Percentiles rank a stretch among this genome's conserved stretches.
These are phyloP conservation scores for Entrophospora sp. DNA, from an alignment of 192 early-diverging fungal genomes.

Conservation along the genomic window DNA sequence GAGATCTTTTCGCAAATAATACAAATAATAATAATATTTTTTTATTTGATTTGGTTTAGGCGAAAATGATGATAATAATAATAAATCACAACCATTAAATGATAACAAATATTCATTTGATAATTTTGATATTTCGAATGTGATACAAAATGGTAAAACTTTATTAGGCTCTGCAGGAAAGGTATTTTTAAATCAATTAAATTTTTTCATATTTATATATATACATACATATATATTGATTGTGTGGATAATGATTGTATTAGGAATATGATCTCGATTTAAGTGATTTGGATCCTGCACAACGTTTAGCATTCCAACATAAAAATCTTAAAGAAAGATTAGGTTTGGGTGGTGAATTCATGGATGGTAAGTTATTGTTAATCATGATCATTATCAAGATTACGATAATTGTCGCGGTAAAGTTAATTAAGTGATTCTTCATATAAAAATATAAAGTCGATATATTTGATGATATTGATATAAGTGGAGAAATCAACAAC, in stretches of 20 bases:
- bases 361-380: constrained; percentile 66
- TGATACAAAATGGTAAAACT: constrained; percentile 67
- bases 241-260: background rate
- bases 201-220: background rate
- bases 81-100: no score
- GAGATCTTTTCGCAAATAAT: no score
- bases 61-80: no score
- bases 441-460: constrained; percentile 53
- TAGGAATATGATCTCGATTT: constrained; percentile 83
- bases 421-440: no score
- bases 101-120: constrained; percentile 64
- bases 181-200: no score
- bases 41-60: no score
- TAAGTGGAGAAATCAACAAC: constrained; percentile 28
- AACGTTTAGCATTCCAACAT: constrained; percentile 74
- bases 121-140: constrained; percentile 74
- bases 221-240: background rate
- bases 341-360: constrained; percentile 80
- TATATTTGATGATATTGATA: constrained; percentile 76
- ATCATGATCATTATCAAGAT: no score
- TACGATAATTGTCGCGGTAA: no score
- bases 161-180: constrained; percentile 81
- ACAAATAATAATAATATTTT: no score
- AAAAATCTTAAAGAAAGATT: constrained; percentile 75
- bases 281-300: constrained; percentile 66